These are phyloP conservation scores for Epichloe brachyelytri DNA, from an alignment of 2,329 filamentous ascomycete genomes.

Conservation along the genomic window DNA sequence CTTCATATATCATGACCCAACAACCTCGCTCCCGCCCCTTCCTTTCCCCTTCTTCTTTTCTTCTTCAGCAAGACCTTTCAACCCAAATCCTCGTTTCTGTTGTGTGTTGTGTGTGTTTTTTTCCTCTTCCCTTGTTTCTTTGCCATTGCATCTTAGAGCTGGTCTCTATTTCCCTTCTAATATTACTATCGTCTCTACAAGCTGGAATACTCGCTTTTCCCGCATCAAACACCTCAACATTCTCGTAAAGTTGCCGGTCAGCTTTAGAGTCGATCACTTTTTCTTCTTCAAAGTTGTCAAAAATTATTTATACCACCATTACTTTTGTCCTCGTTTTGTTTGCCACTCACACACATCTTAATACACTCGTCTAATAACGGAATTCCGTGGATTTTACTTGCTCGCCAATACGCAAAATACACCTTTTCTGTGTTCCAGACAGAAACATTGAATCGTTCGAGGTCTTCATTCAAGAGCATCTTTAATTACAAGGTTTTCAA, in stretches of 20 bases:
- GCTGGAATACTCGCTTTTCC: constrained; percentile 4
- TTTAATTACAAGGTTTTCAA: not conserved
- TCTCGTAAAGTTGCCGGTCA: constrained; percentile 26
- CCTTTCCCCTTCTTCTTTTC: constrained; percentile 27
- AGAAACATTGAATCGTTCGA: constrained; percentile 13
- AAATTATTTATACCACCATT: constrained; percentile 8
- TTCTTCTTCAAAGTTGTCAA: constrained; percentile 6
- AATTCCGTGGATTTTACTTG: constrained; percentile 42
- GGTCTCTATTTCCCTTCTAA: constrained; percentile 36
- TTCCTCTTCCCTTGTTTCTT: constrained; percentile 24
- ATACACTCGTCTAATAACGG: constrained; percentile 31
- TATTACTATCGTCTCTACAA: constrained; percentile 13
- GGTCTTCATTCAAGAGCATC: constrained; percentile 12
- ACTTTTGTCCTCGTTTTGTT: constrained; percentile 3
- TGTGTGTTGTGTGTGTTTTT: constrained; percentile 22
- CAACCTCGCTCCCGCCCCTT: constrained; percentile 12
- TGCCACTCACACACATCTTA: constrained; percentile 10
- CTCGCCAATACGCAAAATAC: constrained; percentile 28
- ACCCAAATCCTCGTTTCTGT: constrained; percentile 40
- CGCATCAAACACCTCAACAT: not conserved
- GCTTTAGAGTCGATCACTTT: constrained; percentile 20
- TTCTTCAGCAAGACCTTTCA: constrained; percentile 55
- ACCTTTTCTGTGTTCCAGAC: not conserved
- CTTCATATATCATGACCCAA: constrained; percentile 2
- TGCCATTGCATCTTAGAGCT: constrained; percentile 32